Evolutionary conservation across 75 land plant genomes (phyloP).

Genomic region (Pinus albicaulis): DNA sequence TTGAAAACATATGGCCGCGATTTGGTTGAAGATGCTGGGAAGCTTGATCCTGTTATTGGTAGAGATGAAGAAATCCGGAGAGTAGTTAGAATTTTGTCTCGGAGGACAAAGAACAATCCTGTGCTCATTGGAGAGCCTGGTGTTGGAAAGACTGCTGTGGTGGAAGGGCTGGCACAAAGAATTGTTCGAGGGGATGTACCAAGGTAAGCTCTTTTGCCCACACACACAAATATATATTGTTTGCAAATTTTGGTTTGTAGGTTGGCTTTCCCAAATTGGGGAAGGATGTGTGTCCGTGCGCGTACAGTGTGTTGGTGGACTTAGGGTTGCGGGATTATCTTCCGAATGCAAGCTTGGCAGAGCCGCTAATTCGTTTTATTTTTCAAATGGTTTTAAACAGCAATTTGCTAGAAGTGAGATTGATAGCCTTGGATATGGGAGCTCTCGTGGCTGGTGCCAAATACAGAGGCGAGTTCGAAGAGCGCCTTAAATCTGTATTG

Average conservation of each 20-base stretch:
- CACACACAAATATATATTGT: background rate
- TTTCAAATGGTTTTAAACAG: constrained; percentile 19
- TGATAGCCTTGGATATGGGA: constrained; percentile 94
- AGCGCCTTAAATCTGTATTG: constrained; percentile 82
- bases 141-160: constrained; percentile 97
- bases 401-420: constrained; percentile 76
- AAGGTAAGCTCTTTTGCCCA: constrained; percentile 16
- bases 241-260: background rate
- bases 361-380: background rate
- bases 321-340: too few relatives aligned
- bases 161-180: constrained; percentile 93
- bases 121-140: constrained; percentile 98
- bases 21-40: constrained; percentile 90
- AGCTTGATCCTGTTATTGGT: constrained; percentile 97
- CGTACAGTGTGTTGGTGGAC: too few relatives aligned
- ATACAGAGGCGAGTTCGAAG: constrained; percentile 95
- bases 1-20: constrained; percentile 94
- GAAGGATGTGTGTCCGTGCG: too few relatives aligned
- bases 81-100: constrained; percentile 79
- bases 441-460: constrained; percentile 92
- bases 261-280: background rate
- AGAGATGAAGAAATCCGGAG: constrained; percentile 93
- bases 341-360: background rate
- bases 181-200: constrained; percentile 96
- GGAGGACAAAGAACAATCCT: constrained; percentile 97